These are phyloP conservation scores for Pestalotiopsis sp. DNA, from an alignment of 2,329 filamentous ascomycete species.

Conservation along the genomic window DNA sequence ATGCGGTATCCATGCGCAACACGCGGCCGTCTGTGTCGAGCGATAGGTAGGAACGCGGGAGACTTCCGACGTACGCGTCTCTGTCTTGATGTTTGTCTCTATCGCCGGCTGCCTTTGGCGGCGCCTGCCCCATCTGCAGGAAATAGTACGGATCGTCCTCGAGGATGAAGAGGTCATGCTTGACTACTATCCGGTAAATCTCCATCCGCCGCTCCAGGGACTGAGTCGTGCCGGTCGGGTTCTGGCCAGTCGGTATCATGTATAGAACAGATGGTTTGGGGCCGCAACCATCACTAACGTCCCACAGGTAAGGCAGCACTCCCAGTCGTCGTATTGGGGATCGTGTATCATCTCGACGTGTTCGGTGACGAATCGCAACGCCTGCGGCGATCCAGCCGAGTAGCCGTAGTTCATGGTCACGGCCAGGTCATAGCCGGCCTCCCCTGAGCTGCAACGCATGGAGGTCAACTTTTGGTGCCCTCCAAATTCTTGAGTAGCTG, in stretches of 20 bases:
- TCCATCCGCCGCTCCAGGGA: constrained; percentile 55
- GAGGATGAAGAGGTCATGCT: constrained; percentile 70
- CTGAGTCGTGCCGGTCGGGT: constrained; percentile 74
- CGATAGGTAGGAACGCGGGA: constrained; percentile 30
- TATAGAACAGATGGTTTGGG: constrained; percentile 69
- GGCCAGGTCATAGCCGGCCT: constrained; percentile 1
- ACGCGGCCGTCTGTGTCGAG: constrained; percentile 33
- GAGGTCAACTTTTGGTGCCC: not conserved
- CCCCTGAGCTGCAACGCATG: not conserved
- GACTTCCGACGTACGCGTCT: constrained; percentile 17
- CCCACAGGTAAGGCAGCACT: constrained; percentile 66
- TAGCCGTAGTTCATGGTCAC: constrained; percentile 75
- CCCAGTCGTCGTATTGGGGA: constrained; percentile 74
- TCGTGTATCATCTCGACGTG: constrained; percentile 74
- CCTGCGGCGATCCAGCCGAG: constrained; percentile 67
- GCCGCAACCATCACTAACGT: constrained; percentile 48
- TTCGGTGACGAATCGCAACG: constrained; percentile 72
- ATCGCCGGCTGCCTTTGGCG: not conserved
- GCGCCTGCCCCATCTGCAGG: constrained; percentile 54
- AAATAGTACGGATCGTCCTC: constrained; percentile 80
- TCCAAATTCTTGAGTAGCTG: not conserved
- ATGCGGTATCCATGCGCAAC: constrained; percentile 29
- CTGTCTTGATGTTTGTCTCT: not conserved
- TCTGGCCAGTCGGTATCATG: constrained; percentile 72
- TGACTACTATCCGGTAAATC: constrained; percentile 66